Evolutionary conservation across 1,139 yeast genomes (phyloP), one percentile per base, ranked within the genome.

Genomic region (Barnettozyma hawaiiensis): DNA sequence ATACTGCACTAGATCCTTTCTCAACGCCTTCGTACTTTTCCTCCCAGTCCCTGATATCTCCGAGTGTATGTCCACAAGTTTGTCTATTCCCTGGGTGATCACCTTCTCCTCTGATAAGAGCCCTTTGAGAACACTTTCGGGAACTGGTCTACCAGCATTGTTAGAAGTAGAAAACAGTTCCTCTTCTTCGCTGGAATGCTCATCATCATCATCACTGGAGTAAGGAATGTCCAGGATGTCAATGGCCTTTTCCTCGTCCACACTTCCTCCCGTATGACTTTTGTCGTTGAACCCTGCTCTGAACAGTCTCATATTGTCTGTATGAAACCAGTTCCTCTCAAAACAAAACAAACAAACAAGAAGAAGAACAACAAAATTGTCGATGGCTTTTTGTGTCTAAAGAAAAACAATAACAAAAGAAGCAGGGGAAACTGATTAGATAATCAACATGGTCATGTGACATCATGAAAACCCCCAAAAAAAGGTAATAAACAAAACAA

Each of bases 21-120:
- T 46, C 10, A 53, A 39, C 2, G 39, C 16, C 28, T 32, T 46
- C 0, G 58, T 47, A 38, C 53, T 52, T 22, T 45, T 29, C 0
- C 59, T 29, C 0, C 59, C 60, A 12, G 47, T 48, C 16, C 35
- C 28, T 3, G 55, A 52, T 8, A 50, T 34, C 12, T 47, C 44
- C 3, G 45, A 12, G 24, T 55, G 58, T 20, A 40, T 39, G 10
- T 24, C 15, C 15, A 51, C 22, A 8, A 52, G 44, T 8, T 48
- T 47, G 11, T 48, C 45, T 5, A 54, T 40, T 8, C 48, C 47
- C 12, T 43, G 26, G 10, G 45, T 41, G 4, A 49, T 23, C 1
- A 46, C 33, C 15, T 49, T 44, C 37, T 54, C 58, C 39, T 54
- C 55, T 4, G 35, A 35, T 0, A 48, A 31, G 3, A 55, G 33